A percentile compares a stretch with the other conserved stretches of the same genome.
Evolutionary conservation across 1,139 yeast genomes (phyloP).

Genomic region (Nakaseomyces uthaithaninus): DNA sequence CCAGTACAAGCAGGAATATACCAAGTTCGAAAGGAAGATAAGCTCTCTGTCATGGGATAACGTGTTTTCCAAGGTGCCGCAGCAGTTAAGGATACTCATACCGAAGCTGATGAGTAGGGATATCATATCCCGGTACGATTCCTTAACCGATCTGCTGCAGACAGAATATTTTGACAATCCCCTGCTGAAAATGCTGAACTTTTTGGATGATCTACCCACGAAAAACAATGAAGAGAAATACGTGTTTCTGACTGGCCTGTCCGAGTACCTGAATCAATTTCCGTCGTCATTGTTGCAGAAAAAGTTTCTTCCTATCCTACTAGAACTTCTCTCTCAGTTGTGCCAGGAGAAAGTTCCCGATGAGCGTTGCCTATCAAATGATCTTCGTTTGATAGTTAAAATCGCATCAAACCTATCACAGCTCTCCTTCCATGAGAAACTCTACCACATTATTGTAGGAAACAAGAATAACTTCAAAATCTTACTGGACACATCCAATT

Average conservation of each 20-base stretch:
- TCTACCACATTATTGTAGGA: slow-evolving; percentile 41
- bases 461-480: slow-evolving; percentile 30
- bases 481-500: slow-evolving; percentile 42
- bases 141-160: slow-evolving; percentile 27
- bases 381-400: slow-evolving; percentile 51
- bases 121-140: slow-evolving; percentile 29
- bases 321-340: slow-evolving; percentile 36
- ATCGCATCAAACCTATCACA: slow-evolving; percentile 64
- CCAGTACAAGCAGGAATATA: slow-evolving; percentile 43
- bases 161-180: slow-evolving; percentile 52
- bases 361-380: slow-evolving; percentile 44
- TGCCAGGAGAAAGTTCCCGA: slow-evolving; percentile 31
- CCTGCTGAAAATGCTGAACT: slow-evolving; percentile 70
- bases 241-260: slow-evolving; percentile 59
- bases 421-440: slow-evolving; percentile 66
- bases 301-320: slow-evolving; percentile 66
- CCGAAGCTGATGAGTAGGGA: slow-evolving; percentile 37
- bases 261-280: slow-evolving; percentile 52
- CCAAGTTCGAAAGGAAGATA: slow-evolving; percentile 36
- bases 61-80: slow-evolving; percentile 44
- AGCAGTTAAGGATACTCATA: slow-evolving; percentile 32
- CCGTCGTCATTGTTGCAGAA: slow-evolving; percentile 62
- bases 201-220: slow-evolving; percentile 78
- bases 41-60: slow-evolving; percentile 42
- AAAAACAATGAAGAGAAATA: slow-evolving; percentile 60